Percentiles rank a stretch among this genome's conserved stretches.
Evolutionary conservation across 164 flowering plant species (phyloP).

Genomic region (Umbilicus rupestris): DNA sequence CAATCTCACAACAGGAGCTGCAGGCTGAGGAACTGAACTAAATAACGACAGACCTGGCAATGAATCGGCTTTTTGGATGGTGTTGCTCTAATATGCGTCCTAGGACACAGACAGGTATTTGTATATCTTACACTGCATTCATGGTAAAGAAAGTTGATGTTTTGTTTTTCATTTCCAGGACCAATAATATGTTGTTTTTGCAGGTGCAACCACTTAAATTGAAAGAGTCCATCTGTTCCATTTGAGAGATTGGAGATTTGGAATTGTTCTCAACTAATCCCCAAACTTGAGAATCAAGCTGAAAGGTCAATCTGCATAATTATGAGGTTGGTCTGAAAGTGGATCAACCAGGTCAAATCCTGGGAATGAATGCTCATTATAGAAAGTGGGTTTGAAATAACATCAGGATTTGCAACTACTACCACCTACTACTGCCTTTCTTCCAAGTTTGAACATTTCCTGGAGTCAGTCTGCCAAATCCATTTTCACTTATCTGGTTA

Average conservation of each 20-base stretch:
- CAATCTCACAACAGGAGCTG: not conserved
- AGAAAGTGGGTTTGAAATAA: slow-evolving; percentile 4
- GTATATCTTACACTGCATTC: not conserved
- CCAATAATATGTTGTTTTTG: not conserved
- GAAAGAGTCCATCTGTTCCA: slow-evolving; percentile 3
- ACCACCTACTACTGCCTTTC: not conserved
- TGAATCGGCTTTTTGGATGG: not conserved
- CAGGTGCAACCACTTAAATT: slow-evolving; percentile 5
- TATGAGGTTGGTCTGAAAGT: too few relatives aligned
- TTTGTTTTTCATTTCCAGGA: not conserved
- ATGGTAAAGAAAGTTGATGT: not conserved
- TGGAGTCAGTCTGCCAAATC: slow-evolving; percentile 1
- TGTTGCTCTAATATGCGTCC: not conserved
- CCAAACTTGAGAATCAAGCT: too few relatives aligned
- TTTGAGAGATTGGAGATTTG: not conserved
- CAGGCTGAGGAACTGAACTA: not conserved
- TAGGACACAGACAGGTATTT: not conserved
- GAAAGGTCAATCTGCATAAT: too few relatives aligned
- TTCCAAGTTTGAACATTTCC: not conserved
- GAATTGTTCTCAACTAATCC: not conserved
- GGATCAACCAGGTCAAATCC: too few relatives aligned
- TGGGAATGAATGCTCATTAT: not conserved
- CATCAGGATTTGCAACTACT: not conserved
- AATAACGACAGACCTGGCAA: not conserved
- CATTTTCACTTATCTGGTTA: not conserved